These are phyloP conservation scores for Trichoderma virens DNA, from an alignment of 495 filamentous ascomycete genomes.

Conservation along the genomic window DNA sequence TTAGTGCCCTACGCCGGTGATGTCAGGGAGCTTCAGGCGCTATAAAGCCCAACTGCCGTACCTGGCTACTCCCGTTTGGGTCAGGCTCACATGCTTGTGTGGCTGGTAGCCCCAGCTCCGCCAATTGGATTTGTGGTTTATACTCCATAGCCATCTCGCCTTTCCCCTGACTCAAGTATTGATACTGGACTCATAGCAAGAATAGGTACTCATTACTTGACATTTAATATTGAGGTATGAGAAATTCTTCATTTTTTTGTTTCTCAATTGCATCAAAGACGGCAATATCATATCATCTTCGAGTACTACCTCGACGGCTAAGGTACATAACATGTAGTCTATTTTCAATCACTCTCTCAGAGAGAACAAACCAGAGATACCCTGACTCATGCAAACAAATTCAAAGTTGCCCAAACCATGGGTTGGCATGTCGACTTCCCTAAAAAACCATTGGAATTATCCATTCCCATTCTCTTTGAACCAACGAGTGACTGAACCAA, in stretches of 20 bases:
- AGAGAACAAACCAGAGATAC: neutral
- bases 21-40: conserved; percentile 6
- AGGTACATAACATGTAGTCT: neutral
- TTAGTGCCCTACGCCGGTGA: neutral
- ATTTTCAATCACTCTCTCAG: neutral
- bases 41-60: neutral
- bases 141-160: neutral
- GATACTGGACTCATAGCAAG: neutral
- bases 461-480: conserved; percentile 2
- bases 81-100: neutral
- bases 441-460: neutral
- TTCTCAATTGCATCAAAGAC: neutral
- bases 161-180: neutral
- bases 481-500: conserved; percentile 2
- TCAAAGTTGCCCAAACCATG: neutral
- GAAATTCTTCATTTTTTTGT: neutral
- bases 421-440: neutral
- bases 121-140: neutral
- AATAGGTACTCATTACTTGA: neutral
- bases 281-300: neutral
- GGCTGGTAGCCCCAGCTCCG: neutral
- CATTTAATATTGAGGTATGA: neutral
- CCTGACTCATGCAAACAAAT: neutral
- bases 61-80: conserved; percentile 1
- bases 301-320: neutral